Percentiles rank a stretch among this genome's conserved stretches.
These are phyloP conservation scores for Herpetomonas samuelpessoai DNA, from an alignment of 208 protist species.

Conservation along the genomic window DNA sequence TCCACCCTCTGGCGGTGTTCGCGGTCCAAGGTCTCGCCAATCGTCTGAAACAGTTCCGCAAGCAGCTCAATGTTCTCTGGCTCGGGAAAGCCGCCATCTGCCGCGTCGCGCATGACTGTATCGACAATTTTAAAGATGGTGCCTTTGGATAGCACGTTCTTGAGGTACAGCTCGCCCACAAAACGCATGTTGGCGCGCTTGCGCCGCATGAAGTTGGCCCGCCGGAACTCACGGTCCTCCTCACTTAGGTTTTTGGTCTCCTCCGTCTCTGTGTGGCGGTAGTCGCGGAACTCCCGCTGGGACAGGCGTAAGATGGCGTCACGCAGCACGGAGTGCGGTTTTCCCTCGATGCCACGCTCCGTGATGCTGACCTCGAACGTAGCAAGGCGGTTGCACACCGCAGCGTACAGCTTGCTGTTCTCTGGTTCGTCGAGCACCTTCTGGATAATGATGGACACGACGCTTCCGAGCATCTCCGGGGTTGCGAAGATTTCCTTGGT, in stretches of 20 bases:
- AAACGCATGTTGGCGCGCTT: slow-evolving; percentile 89
- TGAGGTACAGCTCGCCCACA: slow-evolving; percentile 81
- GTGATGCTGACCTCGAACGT: slow-evolving; percentile 61
- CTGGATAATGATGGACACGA: slow-evolving; percentile 73
- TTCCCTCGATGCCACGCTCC: slow-evolving; percentile 11
- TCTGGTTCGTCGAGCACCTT: slow-evolving; percentile 87
- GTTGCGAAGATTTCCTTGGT: slow-evolving; percentile 65
- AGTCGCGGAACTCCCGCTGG: slow-evolving; percentile 64
- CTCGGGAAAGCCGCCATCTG: slow-evolving; percentile 40
- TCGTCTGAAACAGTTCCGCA: slow-evolving; percentile 64
- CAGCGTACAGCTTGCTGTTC: slow-evolving; percentile 78
- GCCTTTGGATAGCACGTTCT: slow-evolving; percentile 57
- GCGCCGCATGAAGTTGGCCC: slow-evolving; percentile 70
- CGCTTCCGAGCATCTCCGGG: slow-evolving; percentile 45
- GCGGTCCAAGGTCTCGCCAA: slow-evolving; percentile 68
- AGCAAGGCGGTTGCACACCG: slow-evolving; percentile 74
- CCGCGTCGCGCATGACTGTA: slow-evolving; percentile 43
- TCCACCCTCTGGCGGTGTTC: slow-evolving; percentile 49
- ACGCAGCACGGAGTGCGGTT: slow-evolving; percentile 64
- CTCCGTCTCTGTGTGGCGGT: slow-evolving; percentile 15
- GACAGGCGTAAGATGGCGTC: slow-evolving; percentile 59
- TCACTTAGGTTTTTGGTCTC: slow-evolving; percentile 30
- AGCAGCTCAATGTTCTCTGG: slow-evolving; percentile 83
- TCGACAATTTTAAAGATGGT: slow-evolving; percentile 76
- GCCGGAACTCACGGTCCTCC: slow-evolving; percentile 62